Conservation (phyloP, 805 yeast genomes). For the Candida ficus region DNA sequence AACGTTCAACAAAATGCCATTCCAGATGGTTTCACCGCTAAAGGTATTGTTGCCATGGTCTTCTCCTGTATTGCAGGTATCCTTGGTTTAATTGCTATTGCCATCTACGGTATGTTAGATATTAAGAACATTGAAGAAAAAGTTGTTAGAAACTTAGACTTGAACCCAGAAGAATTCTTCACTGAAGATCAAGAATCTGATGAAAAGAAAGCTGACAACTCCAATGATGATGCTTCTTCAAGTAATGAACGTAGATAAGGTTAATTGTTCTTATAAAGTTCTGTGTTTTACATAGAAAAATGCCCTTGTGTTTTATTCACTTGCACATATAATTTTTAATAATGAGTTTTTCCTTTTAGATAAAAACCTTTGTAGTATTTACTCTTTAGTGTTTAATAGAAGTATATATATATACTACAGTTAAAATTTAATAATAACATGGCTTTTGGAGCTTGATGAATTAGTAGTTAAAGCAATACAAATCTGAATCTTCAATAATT, state of each 20-base stretch:
- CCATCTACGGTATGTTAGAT: conserved; percentile 83
- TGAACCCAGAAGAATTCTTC: conserved; percentile 12
- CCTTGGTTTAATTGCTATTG: conserved; percentile 72
- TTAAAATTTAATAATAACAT: too few relatives aligned
- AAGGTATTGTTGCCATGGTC: conserved; percentile 90
- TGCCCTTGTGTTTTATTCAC: background rate
- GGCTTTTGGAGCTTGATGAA: too few relatives aligned
- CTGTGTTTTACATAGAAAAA: background rate
- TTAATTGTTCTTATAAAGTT: background rate
- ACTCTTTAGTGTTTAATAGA: background rate
- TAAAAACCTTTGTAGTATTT: background rate
- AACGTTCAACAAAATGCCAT: conserved; percentile 60
- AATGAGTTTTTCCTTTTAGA: background rate
- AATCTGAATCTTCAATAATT: too few relatives aligned
- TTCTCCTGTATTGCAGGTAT: conserved; percentile 86
- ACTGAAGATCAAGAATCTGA: conserved; percentile 6
- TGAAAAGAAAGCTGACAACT: background rate
- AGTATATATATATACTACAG: too few relatives aligned
- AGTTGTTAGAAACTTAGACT: conserved; percentile 33
- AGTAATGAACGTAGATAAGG: conserved; percentile 1
- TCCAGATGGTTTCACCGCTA: conserved; percentile 90
- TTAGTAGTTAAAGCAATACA: too few relatives aligned
- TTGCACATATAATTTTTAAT: background rate
- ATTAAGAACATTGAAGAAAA: conserved; percentile 61
- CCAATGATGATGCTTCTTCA: conserved; percentile 2